Evolutionary conservation across 2,329 filamentous ascomycete genomes (phyloP).

Genomic region (Cucurbitaria berberidis): DNA sequence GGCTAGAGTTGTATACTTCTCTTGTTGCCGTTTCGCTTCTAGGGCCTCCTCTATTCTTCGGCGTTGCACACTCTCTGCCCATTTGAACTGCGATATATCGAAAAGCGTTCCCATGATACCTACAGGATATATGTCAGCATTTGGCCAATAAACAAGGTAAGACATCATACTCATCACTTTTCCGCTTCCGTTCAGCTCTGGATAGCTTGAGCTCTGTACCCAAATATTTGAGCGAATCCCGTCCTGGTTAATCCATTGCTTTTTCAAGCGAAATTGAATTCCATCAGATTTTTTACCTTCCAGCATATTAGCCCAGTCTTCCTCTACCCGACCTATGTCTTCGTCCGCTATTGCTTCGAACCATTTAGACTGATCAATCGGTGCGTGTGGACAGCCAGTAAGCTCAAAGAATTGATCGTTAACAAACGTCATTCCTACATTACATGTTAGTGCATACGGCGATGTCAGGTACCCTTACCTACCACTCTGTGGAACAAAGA

Average conservation of each 20-base stretch:
- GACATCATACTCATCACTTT: constrained; percentile 27
- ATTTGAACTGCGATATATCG: constrained; percentile 48
- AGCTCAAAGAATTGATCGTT: constrained; percentile 41
- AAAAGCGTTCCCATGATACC: constrained; percentile 45
- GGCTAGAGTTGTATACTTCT: constrained; percentile 26
- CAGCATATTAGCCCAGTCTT: constrained; percentile 24
- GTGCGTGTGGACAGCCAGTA: constrained; percentile 20
- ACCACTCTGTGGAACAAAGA: constrained; percentile 30
- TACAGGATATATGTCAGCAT: not conserved
- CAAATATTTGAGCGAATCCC: constrained; percentile 30
- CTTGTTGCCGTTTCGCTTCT: constrained; percentile 47
- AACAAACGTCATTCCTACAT: constrained; percentile 34
- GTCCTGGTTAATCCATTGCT: constrained; percentile 36
- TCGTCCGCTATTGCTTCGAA: constrained; percentile 26
- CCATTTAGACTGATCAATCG: constrained; percentile 26
- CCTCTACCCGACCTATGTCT: constrained; percentile 22
- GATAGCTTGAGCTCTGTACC: constrained; percentile 34
- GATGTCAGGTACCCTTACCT: not conserved
- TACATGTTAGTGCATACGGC: not conserved
- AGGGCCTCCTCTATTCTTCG: constrained; percentile 44
- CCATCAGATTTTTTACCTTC: constrained; percentile 20
- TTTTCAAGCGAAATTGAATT: constrained; percentile 35
- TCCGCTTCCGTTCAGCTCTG: constrained; percentile 30
- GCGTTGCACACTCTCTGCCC: constrained; percentile 45
- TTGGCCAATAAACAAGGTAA: not conserved